A percentile compares a stretch with the other conserved stretches of the same genome.
These are phyloP conservation scores for Naegleria gruberi DNA, from an alignment of 208 protist species.

Conservation along the genomic window DNA sequence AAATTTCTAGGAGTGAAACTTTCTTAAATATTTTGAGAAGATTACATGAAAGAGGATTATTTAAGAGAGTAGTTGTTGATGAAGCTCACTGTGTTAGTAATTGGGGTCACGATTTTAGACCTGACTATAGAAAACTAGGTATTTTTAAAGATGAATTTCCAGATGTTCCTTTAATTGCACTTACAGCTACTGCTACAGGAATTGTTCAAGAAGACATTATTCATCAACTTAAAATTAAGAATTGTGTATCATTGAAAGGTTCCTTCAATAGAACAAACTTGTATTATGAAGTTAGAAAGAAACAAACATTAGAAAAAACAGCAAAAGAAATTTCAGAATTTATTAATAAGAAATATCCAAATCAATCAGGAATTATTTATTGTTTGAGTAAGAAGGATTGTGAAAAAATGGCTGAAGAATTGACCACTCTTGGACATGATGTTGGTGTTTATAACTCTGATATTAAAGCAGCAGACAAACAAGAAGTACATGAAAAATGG, in stretches of 20 bases:
- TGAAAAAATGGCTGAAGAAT: slow-evolving; percentile 39
- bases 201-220: slow-evolving; percentile 48
- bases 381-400: slow-evolving; percentile 57
- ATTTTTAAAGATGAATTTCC: slow-evolving; percentile 30
- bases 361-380: slow-evolving; percentile 63
- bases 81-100: slow-evolving; percentile 75
- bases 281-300: slow-evolving; percentile 37
- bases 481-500: slow-evolving; percentile 44
- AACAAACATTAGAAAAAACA: background rate
- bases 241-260: slow-evolving; percentile 35
- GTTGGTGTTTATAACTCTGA: slow-evolving; percentile 25
- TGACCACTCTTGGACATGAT: background rate
- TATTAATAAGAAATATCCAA: slow-evolving; percentile 24
- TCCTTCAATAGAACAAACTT: slow-evolving; percentile 60
- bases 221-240: slow-evolving; percentile 33
- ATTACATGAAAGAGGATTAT: slow-evolving; percentile 26
- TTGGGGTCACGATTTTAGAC: slow-evolving; percentile 79
- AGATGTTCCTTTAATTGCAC: slow-evolving; percentile 39
- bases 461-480: background rate
- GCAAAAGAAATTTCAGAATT: slow-evolving; percentile 28
- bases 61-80: slow-evolving; percentile 65
- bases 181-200: slow-evolving; percentile 68
- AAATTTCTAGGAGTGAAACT: slow-evolving; percentile 37
- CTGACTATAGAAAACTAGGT: slow-evolving; percentile 47
- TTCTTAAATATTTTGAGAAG: slow-evolving; percentile 33